These are phyloP conservation scores for Sugiyamaella smithiae DNA, from an alignment of 805 yeast genomes.

Conservation along the genomic window DNA sequence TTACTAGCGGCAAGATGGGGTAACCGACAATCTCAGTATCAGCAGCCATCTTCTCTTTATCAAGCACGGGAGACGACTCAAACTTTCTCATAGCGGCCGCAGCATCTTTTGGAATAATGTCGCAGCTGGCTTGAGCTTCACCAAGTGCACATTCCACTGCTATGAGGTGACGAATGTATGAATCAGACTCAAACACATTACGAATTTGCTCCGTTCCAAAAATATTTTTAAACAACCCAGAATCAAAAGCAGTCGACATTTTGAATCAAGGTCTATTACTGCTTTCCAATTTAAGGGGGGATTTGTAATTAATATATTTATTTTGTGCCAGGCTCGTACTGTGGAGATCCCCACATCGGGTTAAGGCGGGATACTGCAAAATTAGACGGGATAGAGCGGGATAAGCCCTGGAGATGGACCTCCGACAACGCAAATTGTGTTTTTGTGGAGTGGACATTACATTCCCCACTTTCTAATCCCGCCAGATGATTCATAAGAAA, in stretches of 20 bases:
- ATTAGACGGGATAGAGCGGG: neutral
- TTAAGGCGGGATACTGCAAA: constrained; percentile 1
- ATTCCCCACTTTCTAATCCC: constrained; percentile 1
- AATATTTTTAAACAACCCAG: neutral
- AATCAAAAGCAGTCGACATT: constrained; percentile 4
- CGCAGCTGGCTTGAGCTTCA: constrained; percentile 1
- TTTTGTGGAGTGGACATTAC: neutral
- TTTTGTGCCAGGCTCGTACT: neutral
- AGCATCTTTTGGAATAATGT: constrained; percentile 3
- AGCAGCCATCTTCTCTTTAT: neutral
- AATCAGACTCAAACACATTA: neutral
- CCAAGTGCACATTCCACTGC: constrained; percentile 4
- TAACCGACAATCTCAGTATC: constrained; percentile 7
- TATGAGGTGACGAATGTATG: constrained; percentile 1
- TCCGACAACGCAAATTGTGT: neutral
- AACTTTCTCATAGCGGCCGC: neutral
- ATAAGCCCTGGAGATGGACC: neutral
- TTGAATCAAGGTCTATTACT: neutral
- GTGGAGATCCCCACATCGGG: neutral
- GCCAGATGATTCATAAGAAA: neutral
- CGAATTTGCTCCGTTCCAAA: constrained; percentile 5
- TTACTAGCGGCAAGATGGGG: constrained; percentile 3
- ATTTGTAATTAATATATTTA: no score
- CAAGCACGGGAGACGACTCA: neutral
- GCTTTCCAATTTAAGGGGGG: constrained; percentile 5